Evolutionary conservation across 2,329 filamentous ascomycete genomes (phyloP).

Genomic region (Xylariaceae sp.): DNA sequence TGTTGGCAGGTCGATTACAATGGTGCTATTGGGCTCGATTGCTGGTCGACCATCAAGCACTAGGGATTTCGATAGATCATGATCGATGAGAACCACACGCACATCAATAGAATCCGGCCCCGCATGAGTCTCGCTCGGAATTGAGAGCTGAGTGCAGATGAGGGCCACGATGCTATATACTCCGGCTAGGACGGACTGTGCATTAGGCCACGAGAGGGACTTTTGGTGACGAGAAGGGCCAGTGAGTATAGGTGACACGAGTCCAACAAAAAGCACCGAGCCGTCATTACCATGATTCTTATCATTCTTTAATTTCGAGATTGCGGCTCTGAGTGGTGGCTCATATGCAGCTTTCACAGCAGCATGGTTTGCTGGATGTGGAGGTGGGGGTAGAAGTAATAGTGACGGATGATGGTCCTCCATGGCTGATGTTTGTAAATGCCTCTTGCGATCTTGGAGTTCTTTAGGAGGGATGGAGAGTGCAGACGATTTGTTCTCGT

Average conservation of each 20-base stretch:
- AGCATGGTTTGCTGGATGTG: constrained; percentile 57
- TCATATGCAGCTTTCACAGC: constrained; percentile 65
- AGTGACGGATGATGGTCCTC: constrained; percentile 52
- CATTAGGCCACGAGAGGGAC: constrained; percentile 66
- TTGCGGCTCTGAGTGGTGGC: constrained; percentile 59
- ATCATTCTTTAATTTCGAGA: constrained; percentile 54
- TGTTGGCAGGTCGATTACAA: constrained; percentile 55
- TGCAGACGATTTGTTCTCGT: background rate
- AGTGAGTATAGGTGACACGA: constrained; percentile 67
- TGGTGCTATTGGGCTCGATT: constrained; percentile 52
- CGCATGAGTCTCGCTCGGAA: constrained; percentile 62
- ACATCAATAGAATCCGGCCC: constrained; percentile 76
- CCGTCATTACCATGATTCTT: constrained; percentile 34
- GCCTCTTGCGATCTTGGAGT: too few species aligned
- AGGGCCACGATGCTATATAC: constrained; percentile 80
- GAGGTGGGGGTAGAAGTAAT: constrained; percentile 68
- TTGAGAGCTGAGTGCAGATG: constrained; percentile 67
- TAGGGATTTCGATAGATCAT: constrained; percentile 49
- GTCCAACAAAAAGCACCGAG: constrained; percentile 56
- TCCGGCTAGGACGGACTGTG: constrained; percentile 75
- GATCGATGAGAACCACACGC: constrained; percentile 75
- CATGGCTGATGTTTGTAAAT: constrained; percentile 17
- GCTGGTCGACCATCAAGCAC: constrained; percentile 43
- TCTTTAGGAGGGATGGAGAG: background rate
- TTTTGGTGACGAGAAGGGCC: constrained; percentile 56